phyloP scores from a whole-genome alignment of 805 yeast genomes.

The Yarrowia osloensis region DNA sequence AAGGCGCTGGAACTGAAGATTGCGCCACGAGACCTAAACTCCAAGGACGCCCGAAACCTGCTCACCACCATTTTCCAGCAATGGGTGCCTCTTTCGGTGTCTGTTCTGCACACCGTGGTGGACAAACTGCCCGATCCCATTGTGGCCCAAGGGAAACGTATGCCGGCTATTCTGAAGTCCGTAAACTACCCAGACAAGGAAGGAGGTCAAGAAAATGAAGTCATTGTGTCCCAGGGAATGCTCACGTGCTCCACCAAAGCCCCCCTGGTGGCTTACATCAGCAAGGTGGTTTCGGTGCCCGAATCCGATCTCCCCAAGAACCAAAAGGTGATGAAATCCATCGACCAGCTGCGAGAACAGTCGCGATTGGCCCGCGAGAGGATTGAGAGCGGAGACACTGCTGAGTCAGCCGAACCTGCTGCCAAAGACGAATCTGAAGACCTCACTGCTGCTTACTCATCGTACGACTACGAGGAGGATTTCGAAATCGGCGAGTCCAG shows the following conservation, averaged over 20 bases:
- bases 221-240: conserved; percentile 56
- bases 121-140: conserved; percentile 84
- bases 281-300: conserved; percentile 87
- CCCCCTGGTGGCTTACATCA: conserved; percentile 73
- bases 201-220: background rate
- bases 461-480: conserved; percentile 56
- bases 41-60: conserved; percentile 71
- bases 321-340: conserved; percentile 42
- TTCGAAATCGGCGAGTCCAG: conserved; percentile 48
- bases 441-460: conserved; percentile 43
- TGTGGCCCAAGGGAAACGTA: conserved; percentile 69
- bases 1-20: conserved; percentile 67
- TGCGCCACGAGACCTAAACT: conserved; percentile 70
- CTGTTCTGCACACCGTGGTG: conserved; percentile 79
- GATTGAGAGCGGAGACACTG: conserved; percentile 30
- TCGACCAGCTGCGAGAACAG: conserved; percentile 36
- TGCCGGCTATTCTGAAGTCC: conserved; percentile 63
- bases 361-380: conserved; percentile 36
- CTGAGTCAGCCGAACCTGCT: background rate
- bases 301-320: conserved; percentile 72
- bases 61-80: conserved; percentile 75
- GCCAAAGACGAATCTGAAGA: conserved; percentile 45
- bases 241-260: conserved; percentile 65
- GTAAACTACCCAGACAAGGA: conserved; percentile 52
- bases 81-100: conserved; percentile 91